phyloP scores from a whole-genome alignment of 75 land plant genomes.

The Pinus tabuliformis region DNA sequence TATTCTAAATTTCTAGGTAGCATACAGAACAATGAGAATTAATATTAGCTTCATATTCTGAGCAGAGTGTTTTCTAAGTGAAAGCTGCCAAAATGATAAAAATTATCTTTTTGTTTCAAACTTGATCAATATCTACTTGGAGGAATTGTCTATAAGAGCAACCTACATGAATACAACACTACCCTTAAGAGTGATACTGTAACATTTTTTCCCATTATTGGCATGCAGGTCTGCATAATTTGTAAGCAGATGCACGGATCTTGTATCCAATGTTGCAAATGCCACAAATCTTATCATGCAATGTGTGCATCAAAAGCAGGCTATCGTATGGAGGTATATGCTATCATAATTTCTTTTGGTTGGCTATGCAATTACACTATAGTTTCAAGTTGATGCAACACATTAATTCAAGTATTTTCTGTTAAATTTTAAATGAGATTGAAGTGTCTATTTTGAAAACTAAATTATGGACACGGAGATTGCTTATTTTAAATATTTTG shows the following conservation, averaged over 20 bases:
- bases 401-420: neutral
- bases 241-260: slow-evolving; percentile 97
- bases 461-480: neutral
- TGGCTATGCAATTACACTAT: neutral
- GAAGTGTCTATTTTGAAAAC: neutral
- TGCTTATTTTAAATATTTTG: neutral
- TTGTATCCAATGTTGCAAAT: slow-evolving; percentile 85
- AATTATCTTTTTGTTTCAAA: neutral
- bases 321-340: slow-evolving; percentile 89
- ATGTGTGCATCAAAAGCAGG: slow-evolving; percentile 98
- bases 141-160: neutral
- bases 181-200: neutral
- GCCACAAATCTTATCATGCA: slow-evolving; percentile 81
- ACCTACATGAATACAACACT: neutral
- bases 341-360: neutral
- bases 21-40: neutral
- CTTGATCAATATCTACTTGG: neutral
- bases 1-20: neutral
- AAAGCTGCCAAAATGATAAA: neutral
- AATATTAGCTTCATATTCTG: neutral
- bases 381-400: neutral
- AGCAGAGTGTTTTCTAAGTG: neutral
- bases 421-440: neutral
- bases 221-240: slow-evolving; percentile 59
- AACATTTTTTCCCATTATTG: neutral